Evolutionary conservation across 352 stramenopile species (phyloP).

Genomic region (Pythium apleroticum): DNA sequence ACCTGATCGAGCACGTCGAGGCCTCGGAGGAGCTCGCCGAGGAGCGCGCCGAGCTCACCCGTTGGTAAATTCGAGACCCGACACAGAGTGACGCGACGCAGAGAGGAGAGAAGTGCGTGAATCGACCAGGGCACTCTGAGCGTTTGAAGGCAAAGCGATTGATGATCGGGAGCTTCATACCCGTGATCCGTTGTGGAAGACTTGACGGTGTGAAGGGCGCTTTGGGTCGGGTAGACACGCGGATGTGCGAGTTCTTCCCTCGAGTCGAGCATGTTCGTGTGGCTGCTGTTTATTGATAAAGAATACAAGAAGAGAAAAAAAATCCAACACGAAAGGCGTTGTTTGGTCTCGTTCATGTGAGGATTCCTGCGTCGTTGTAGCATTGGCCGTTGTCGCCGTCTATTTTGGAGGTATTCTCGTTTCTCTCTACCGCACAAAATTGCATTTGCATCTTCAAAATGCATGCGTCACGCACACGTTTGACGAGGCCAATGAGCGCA

Average conservation of each 20-base stretch:
- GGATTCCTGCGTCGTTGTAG: neutral
- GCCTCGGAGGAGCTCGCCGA: slow-evolving; percentile 58
- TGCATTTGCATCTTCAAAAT: neutral
- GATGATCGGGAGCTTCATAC: neutral
- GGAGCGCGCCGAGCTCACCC: slow-evolving; percentile 78
- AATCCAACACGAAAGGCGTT: neutral
- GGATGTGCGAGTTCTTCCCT: neutral
- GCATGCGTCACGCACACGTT: neutral
- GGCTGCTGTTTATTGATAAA: slow-evolving; percentile 24
- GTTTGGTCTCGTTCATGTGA: neutral
- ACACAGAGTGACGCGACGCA: neutral
- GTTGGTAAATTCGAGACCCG: slow-evolving; percentile 57
- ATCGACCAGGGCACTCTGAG: neutral
- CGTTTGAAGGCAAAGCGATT: neutral
- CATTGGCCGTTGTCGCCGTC: neutral
- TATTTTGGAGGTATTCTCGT: slow-evolving; percentile 3
- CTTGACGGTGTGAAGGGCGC: neutral
- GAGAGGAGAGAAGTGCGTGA: neutral
- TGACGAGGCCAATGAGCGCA: slow-evolving; percentile 47
- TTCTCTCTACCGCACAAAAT: neutral
- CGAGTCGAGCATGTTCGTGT: neutral
- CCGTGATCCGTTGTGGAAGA: neutral
- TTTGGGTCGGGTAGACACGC: neutral
- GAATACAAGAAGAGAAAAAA: slow-evolving; percentile 19
- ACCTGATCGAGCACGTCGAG: slow-evolving; percentile 60